Percentiles rank a stretch among this genome's conserved stretches.
phyloP scores from a whole-genome alignment of 1,284 basidiomycete genomes.

The Peniophora sp. region DNA sequence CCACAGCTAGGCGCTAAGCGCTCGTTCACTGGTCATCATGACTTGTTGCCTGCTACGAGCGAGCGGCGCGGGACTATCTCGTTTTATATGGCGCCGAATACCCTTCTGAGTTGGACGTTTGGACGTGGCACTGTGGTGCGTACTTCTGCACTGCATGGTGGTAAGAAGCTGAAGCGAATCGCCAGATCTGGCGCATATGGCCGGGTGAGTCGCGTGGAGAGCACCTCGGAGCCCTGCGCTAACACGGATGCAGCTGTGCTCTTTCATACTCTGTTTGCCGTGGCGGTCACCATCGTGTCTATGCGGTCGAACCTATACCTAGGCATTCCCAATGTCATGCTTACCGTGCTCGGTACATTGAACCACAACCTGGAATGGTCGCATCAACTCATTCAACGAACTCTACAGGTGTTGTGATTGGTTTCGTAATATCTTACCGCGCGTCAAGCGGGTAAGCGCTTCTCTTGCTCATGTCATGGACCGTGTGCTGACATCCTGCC shows the following conservation, averaged over 20 bases:
- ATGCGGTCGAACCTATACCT: conserved; percentile 20
- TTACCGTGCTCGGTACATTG: conserved; percentile 43
- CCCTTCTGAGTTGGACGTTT: conserved; percentile 48
- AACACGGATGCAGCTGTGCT: conserved; percentile 32
- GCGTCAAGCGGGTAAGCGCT: conserved; percentile 44
- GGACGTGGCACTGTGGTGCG: conserved; percentile 51
- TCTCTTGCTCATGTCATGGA: not conserved
- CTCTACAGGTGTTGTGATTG: conserved; percentile 54
- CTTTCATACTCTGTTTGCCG: conserved; percentile 51
- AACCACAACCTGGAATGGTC: not conserved
- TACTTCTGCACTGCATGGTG: not conserved
- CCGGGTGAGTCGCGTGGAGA: conserved; percentile 26
- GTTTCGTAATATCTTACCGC: conserved; percentile 64
- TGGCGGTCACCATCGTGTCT: conserved; percentile 42
- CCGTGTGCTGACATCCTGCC: conserved; percentile 2
- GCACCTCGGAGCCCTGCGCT: too few relatives aligned
- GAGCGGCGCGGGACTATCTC: conserved; percentile 4
- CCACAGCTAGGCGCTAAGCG: conserved; percentile 6
- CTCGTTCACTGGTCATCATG: conserved; percentile 18
- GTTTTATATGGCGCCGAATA: conserved; percentile 14
- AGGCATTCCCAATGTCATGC: conserved; percentile 29
- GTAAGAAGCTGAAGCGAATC: conserved; percentile 7
- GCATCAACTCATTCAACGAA: not conserved
- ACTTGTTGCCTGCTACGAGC: conserved; percentile 21
- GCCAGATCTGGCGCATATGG: conserved; percentile 59